Conservation (phyloP, 139 green algal species). For the Coelastrella sp. region DNA sequence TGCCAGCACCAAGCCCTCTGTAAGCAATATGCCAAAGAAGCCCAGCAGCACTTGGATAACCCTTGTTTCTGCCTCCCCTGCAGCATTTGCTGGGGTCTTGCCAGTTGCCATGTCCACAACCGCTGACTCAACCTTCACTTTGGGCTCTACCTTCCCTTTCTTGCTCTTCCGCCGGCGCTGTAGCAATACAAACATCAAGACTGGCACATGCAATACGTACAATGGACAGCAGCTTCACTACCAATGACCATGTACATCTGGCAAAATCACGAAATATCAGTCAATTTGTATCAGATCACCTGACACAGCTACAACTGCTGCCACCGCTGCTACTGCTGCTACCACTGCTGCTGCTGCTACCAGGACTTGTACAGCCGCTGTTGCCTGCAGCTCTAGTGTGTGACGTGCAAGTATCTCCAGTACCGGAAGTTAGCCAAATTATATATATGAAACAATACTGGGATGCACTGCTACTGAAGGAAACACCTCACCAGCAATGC, state of each 20-base stretch:
- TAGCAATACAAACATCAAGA: not conserved
- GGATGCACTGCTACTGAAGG: not conserved
- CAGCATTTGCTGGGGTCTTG: conserved; percentile 43
- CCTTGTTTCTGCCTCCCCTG: conserved; percentile 46
- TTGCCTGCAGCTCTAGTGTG: not conserved
- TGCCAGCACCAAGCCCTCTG: conserved; percentile 54
- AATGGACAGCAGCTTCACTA: not conserved
- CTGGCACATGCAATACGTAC: not conserved
- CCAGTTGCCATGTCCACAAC: conserved; percentile 59
- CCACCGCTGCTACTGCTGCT: not conserved
- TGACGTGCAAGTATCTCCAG: not conserved
- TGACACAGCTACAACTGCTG: not conserved
- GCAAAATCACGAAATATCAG: not conserved
- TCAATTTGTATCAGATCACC: not conserved
- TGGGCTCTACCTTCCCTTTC: conserved; percentile 46
- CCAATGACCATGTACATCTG: not conserved
- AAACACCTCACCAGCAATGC: conserved; percentile 24
- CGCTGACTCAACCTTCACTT: conserved; percentile 59
- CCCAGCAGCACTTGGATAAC: conserved; percentile 45
- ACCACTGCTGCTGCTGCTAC: not conserved
- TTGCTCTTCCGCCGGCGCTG: conserved; percentile 40
- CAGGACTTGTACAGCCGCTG: not conserved
- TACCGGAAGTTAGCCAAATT: too few species aligned
- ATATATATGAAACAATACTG: too few species aligned
- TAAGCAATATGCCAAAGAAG: conserved; percentile 54